Base-by-base conservation (phyloP, 768 basidiomycete genomes). In the Lepiota venenata region DNA sequence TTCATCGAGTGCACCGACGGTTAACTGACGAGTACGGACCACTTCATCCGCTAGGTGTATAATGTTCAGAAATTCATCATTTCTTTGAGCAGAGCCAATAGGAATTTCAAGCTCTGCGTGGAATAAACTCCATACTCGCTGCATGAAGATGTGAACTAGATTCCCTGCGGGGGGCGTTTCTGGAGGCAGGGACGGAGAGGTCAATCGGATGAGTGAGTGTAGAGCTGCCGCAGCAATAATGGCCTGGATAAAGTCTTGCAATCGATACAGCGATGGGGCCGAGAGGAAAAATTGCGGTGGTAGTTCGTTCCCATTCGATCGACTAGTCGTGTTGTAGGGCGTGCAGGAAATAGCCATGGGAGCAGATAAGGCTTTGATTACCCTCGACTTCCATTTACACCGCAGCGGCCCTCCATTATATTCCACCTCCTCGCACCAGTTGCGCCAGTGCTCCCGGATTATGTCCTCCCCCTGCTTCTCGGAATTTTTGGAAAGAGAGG, bases 31-130 rank as follows among this genome's bases (percentile, higher is more conserved):
- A 4, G 80, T 81, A 20, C 78, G 82, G 27, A 89, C 64, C 42
- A 90, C 82, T 63, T 91, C 88, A 61, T 90, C 88, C 0, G 84
- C 85, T 21, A 91, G 78, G 63, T 90, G 83, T 43, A 83, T 64
- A 36, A 89, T 64, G 61, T 84, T 87, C 15, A 83, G 84, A 16
- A 69, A 66, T n/a, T 43, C 39, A 15, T 48, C 47, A 18, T 40
- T 40, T 0, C 68, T 62, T 62, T 22, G 47, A 49, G 32, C 61
- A 22, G 40, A 55, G 41, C 52, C 60, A 55, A 10, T 37, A 15
- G 21, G 36, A 32, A 21, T 50, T 36, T 67, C 67, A 39, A 69
- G 53, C 29, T 50, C 50, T 36, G 50, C 40, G 44, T 58, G 47
- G 18, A 90, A 76, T 10, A 89, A 76, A 2, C 79, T 70, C 87